Evolutionary conservation across 2,329 filamentous ascomycete genomes (phyloP).

Genomic region (Pyrenochaeta sp.): DNA sequence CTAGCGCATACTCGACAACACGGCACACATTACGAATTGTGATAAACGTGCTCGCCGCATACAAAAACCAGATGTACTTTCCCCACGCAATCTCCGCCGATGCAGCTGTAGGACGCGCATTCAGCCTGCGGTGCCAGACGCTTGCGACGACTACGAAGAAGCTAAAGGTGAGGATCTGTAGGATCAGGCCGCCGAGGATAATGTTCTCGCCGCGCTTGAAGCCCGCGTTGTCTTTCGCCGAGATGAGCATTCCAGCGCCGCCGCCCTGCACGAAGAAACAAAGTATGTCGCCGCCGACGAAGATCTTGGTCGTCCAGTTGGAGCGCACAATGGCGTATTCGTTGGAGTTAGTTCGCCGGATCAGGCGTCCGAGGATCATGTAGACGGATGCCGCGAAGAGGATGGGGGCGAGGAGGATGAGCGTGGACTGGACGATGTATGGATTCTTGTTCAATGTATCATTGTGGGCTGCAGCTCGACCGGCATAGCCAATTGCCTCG

Average conservation of each 20-base stretch:
- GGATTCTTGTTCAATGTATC: constrained; percentile 37
- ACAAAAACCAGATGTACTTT: constrained; percentile 46
- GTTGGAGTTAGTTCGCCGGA: constrained; percentile 52
- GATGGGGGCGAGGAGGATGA: constrained; percentile 48
- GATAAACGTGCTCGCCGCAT: constrained; percentile 52
- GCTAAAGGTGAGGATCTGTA: constrained; percentile 66
- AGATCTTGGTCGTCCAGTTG: constrained; percentile 61
- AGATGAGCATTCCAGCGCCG: constrained; percentile 55
- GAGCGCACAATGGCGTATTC: constrained; percentile 52
- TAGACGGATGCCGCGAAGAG: constrained; percentile 58
- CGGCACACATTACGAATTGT: constrained; percentile 57
- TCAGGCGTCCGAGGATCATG: constrained; percentile 55
- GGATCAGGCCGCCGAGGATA: constrained; percentile 63
- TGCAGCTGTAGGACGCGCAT: constrained; percentile 35
- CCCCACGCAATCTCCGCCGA: constrained; percentile 35
- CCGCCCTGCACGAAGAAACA: constrained; percentile 61
- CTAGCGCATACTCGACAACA: constrained; percentile 55
- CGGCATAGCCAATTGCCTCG: constrained; percentile 52
- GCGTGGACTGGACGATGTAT: constrained; percentile 51
- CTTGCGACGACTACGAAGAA: constrained; percentile 61
- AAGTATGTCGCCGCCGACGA: constrained; percentile 63
- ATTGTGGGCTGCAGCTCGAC: constrained; percentile 44
- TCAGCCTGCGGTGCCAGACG: constrained; percentile 59
- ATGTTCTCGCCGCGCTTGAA: constrained; percentile 57
- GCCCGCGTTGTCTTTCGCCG: constrained; percentile 27